These are phyloP conservation scores for Roridomyces roridus DNA, from an alignment of 768 basidiomycete genomes.

Conservation along the genomic window DNA sequence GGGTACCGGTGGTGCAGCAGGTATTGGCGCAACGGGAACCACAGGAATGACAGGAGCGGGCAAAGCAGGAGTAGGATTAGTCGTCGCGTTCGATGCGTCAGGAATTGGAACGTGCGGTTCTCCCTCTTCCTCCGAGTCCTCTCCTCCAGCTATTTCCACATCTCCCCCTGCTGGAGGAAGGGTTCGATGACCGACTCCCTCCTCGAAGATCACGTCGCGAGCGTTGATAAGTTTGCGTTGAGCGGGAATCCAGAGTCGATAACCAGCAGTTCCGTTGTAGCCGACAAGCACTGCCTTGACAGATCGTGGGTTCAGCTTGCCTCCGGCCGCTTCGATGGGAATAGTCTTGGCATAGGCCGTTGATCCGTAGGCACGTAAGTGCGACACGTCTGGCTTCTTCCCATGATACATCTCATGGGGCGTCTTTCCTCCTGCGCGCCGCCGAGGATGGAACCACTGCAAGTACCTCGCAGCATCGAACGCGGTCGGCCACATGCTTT, in stretches of 20 bases:
- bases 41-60: conserved; percentile 3
- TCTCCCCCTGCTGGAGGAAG: too few relatives aligned
- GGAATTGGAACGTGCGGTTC: conserved; percentile 9
- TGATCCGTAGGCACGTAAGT: conserved; percentile 39
- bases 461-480: conserved; percentile 25
- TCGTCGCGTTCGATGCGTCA: background rate
- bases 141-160: conserved; percentile 1
- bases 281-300: conserved; percentile 29
- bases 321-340: conserved; percentile 12
- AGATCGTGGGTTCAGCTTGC: conserved; percentile 19
- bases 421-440: conserved; percentile 8
- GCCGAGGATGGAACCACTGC: conserved; percentile 13
- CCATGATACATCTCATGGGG: conserved; percentile 27
- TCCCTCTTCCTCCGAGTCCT: background rate
- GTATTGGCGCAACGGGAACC: too few relatives aligned
- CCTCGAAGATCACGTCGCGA: conserved; percentile 33
- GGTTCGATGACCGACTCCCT: conserved; percentile 20
- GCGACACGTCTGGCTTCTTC: conserved; percentile 30
- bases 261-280: conserved; percentile 27
- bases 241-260: conserved; percentile 24
- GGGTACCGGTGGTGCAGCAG: background rate
- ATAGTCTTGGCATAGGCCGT: conserved; percentile 33
- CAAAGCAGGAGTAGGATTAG: too few relatives aligned
- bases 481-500: conserved; percentile 24
- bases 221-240: conserved; percentile 21